Evolutionary conservation across 305 asterid genomes (phyloP).

Genomic region (Plantago coronopus): DNA sequence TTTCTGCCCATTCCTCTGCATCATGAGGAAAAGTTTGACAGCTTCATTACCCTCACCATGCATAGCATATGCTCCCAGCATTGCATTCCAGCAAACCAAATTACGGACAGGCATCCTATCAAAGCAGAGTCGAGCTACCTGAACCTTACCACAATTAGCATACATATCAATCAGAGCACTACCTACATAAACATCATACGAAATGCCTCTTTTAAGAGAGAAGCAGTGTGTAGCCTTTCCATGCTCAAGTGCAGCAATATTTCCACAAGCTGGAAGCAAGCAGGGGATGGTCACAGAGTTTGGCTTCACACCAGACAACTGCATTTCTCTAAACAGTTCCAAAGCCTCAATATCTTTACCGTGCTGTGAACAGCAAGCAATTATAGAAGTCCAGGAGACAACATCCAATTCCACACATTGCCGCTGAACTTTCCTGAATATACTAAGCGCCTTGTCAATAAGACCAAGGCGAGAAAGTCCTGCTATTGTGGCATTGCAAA

Average conservation of each 20-base stretch:
- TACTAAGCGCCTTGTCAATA: conserved; percentile 52
- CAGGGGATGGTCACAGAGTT: conserved; percentile 75
- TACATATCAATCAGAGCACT: conserved; percentile 90
- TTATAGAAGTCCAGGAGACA: conserved; percentile 90
- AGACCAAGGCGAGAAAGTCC: conserved; percentile 77
- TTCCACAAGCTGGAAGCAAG: conserved; percentile 92
- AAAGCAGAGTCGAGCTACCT: conserved; percentile 51
- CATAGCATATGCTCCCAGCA: conserved; percentile 84
- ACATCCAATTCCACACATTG: conserved; percentile 61
- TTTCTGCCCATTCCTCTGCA: conserved; percentile 61
- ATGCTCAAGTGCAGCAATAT: conserved; percentile 71
- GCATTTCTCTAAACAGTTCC: conserved; percentile 81
- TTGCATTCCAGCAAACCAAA: conserved; percentile 83
- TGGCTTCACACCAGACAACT: conserved; percentile 58
- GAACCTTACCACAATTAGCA: conserved; percentile 81
- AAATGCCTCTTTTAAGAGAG: conserved; percentile 50
- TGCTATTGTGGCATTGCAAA: conserved; percentile 69
- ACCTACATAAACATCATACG: conserved; percentile 57
- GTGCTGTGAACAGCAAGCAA: conserved; percentile 81
- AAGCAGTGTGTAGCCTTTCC: conserved; percentile 87
- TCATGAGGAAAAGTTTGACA: conserved; percentile 38
- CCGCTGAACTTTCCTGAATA: conserved; percentile 42
- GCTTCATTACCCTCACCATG: conserved; percentile 79
- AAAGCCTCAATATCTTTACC: conserved; percentile 83
- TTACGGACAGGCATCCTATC: conserved; percentile 54